A percentile compares a stretch with the other conserved stretches of the same genome.
These are phyloP conservation scores for Yamadazyma spencermartinsiae DNA, from an alignment of 1,139 yeast species.

Conservation along the genomic window DNA sequence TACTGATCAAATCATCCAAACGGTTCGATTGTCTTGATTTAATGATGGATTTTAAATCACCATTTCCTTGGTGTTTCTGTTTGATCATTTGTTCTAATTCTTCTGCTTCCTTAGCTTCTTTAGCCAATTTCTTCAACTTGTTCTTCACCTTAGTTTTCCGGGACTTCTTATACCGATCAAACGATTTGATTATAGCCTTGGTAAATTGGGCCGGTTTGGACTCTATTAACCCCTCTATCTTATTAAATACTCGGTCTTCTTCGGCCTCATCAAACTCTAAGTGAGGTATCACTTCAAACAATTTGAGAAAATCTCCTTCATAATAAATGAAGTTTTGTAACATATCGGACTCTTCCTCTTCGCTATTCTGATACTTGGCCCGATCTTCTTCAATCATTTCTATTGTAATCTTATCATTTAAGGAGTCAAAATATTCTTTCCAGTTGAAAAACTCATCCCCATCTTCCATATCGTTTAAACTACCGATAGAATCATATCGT, in stretches of 20 bases:
- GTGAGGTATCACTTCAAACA: constrained; percentile 79
- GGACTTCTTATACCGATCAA: constrained; percentile 54
- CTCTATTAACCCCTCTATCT: constrained; percentile 54
- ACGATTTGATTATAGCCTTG: constrained; percentile 46
- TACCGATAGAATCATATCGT: constrained; percentile 69
- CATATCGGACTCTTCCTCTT: constrained; percentile 69
- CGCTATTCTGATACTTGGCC: constrained; percentile 59
- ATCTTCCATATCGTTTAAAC: constrained; percentile 46
- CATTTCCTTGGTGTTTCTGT: constrained; percentile 40
- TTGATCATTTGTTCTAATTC: constrained; percentile 53
- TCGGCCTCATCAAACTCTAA: constrained; percentile 62
- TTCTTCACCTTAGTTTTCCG: constrained; percentile 48
- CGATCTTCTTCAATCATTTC: constrained; percentile 77
- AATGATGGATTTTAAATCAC: constrained; percentile 55
- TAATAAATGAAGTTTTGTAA: constrained; percentile 55
- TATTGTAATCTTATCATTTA: constrained; percentile 62
- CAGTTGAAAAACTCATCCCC: constrained; percentile 52
- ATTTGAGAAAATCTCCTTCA: constrained; percentile 67
- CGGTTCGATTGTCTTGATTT: constrained; percentile 42
- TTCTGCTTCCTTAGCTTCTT: constrained; percentile 72
- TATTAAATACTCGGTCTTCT: constrained; percentile 57
- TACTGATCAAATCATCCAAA: constrained; percentile 49
- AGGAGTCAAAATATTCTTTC: constrained; percentile 62
- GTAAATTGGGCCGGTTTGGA: constrained; percentile 53
- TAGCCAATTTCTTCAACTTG: constrained; percentile 46